Evolutionary conservation across 345 rosid genomes (phyloP).

Genomic region (Kernera saxatilis): DNA sequence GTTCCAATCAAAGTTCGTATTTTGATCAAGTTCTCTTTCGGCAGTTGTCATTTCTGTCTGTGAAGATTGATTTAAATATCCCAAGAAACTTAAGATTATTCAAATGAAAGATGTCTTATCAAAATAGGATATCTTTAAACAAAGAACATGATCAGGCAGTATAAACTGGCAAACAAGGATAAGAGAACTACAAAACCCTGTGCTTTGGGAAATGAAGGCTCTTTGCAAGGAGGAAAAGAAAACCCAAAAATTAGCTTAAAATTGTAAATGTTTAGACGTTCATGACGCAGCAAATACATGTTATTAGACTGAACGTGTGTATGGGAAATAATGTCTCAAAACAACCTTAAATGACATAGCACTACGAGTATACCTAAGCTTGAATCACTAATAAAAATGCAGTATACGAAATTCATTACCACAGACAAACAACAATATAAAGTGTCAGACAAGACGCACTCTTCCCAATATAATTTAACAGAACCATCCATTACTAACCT

Average conservation of each 20-base stretch:
- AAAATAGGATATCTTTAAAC: conserved; percentile 5
- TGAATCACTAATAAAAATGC: not conserved
- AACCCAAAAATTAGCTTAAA: not conserved
- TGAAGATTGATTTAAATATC: conserved; percentile 18
- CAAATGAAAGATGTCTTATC: not conserved
- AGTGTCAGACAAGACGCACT: not conserved
- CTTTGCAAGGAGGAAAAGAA: not conserved
- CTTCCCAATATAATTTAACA: not conserved
- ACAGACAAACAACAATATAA: conserved; percentile 9
- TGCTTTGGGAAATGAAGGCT: not conserved
- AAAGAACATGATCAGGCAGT: conserved; percentile 4
- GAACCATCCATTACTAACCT: conserved; percentile 48
- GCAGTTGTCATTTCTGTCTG: conserved; percentile 99
- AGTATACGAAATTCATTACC: not conserved
- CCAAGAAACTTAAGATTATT: conserved; percentile 16
- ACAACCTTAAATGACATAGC: conserved; percentile 1
- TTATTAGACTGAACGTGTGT: not conserved
- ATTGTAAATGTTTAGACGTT: not conserved
- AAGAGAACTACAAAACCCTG: conserved; percentile 4
- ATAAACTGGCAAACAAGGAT: not conserved
- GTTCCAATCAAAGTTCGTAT: conserved; percentile 95
- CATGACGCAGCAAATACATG: not conserved
- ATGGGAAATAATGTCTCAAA: not conserved
- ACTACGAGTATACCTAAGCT: not conserved
- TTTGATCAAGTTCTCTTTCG: conserved; percentile 99